Evolutionary conservation across 148 eudicot genomes (phyloP).

Genomic region (Persicaria tinctoria): DNA sequence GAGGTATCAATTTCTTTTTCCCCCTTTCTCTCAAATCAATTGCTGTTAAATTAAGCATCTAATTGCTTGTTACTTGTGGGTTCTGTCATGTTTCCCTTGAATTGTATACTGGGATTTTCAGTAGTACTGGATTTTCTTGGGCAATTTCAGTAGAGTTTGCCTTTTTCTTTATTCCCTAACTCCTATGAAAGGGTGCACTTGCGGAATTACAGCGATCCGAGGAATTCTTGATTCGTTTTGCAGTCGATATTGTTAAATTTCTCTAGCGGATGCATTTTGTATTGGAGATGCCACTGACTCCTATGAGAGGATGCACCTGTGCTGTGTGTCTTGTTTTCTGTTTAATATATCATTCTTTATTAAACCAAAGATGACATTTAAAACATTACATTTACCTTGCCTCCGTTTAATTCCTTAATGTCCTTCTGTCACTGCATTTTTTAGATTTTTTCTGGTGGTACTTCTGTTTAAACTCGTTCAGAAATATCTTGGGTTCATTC

Average conservation of each 20-base stretch:
- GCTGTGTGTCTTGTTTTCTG: background rate
- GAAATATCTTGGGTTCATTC: constrained; percentile 10
- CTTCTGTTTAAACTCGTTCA: background rate
- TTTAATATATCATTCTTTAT: background rate
- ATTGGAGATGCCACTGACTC: background rate
- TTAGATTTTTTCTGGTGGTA: background rate
- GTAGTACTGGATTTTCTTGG: background rate
- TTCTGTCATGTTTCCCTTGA: background rate
- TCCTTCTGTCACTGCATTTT: background rate
- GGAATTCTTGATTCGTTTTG: background rate
- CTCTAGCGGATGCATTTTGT: background rate
- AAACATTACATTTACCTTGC: background rate
- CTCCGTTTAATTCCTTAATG: background rate
- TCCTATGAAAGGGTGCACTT: background rate
- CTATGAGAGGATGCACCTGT: background rate
- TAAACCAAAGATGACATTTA: background rate
- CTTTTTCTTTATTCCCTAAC: background rate
- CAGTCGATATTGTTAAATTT: background rate
- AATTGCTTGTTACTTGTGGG: background rate
- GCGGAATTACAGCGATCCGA: background rate
- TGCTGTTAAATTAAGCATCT: background rate
- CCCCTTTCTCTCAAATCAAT: background rate
- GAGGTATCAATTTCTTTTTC: constrained; percentile 38
- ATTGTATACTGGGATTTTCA: no score
- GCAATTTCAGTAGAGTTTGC: background rate